Evolutionary conservation across 495 filamentous ascomycete species (phyloP), one percentile per base, ranked within the genome.

Genomic region (Gamarada debralockiae): DNA sequence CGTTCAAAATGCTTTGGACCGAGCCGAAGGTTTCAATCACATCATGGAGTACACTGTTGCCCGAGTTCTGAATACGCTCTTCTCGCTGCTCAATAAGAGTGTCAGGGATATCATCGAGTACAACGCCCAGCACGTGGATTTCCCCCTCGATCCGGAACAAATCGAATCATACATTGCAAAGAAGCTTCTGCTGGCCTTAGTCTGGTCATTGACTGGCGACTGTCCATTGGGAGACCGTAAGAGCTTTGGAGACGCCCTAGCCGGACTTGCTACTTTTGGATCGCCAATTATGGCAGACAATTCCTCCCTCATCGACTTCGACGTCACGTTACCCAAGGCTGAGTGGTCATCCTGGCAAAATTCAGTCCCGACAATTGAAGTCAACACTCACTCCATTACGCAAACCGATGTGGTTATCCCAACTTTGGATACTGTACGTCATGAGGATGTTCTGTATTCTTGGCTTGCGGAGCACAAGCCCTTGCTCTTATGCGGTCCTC

Each of bases 401-500:
- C 90, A 97, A 67, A 97, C 93, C 2, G 93, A 99, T 69, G 85
- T 97, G 24, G 92, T 99, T 48, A 97, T 99, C 59, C 93, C 93
- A 6, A 99, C 93, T 3, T 70, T 97, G 44, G 93, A 99, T 67
- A 99, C 95, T 38, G 83, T 97, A 34, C 89, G 93, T 27, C 93
- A 99, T 61, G 93, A 99, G 70, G 95, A 97, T 72, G 84, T 99
- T 23, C 75, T 99, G 20, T 97, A 99, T 71, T 97, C 95, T 15
- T 99, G 93, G 95, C 80, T 99, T 18, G 93, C 95, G 10, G 93
- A 99, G 63, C 93, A 99, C 68, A 99, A 97, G 70, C 93, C 95
- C 18, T 75, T 99, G 18, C 73, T 99, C 9, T 83, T 99, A 17
- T 99, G 93, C 68, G 95, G 93, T 72, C 93, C 93, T 67, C 93